These are phyloP conservation scores for Neurospora discreta DNA, from an alignment of 495 filamentous ascomycete species.

Conservation along the genomic window DNA sequence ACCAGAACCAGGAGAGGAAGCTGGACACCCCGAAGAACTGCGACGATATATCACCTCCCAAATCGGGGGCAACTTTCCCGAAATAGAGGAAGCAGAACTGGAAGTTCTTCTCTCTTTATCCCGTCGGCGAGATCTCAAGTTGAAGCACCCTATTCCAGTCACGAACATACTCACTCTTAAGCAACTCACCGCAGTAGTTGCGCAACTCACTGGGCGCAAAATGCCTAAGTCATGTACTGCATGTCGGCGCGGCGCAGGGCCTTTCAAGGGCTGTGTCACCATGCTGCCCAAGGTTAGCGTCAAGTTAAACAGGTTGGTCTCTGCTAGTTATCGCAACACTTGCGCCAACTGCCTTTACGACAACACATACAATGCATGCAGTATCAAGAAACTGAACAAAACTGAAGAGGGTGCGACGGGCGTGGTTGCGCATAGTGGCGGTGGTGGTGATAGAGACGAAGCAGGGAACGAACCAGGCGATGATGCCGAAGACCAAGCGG, in stretches of 20 bases:
- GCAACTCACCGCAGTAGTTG: background rate
- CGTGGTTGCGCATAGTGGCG: background rate
- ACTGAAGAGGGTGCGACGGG: background rate
- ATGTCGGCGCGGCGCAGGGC: slow-evolving; percentile 6
- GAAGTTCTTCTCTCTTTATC: background rate
- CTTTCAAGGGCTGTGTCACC: slow-evolving; percentile 2
- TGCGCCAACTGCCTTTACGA: slow-evolving; percentile 6
- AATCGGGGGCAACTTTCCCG: background rate
- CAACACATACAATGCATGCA: background rate
- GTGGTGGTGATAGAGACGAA: background rate
- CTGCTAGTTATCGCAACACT: background rate
- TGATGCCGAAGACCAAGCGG: background rate
- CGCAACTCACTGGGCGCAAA: slow-evolving; percentile 3
- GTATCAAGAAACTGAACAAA: background rate
- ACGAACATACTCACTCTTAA: background rate
- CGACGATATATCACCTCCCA: background rate
- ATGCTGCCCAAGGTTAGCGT: background rate
- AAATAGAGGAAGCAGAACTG: background rate
- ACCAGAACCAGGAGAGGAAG: background rate
- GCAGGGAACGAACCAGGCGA: background rate
- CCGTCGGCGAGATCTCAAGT: background rate
- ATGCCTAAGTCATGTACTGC: background rate
- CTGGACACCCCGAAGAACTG: background rate
- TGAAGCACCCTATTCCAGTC: background rate
- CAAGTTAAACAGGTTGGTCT: background rate